A percentile compares a stretch with the other conserved stretches of the same genome.
phyloP scores from a whole-genome alignment of 2,329 filamentous ascomycete genomes.

The Fusarium sp. region DNA sequence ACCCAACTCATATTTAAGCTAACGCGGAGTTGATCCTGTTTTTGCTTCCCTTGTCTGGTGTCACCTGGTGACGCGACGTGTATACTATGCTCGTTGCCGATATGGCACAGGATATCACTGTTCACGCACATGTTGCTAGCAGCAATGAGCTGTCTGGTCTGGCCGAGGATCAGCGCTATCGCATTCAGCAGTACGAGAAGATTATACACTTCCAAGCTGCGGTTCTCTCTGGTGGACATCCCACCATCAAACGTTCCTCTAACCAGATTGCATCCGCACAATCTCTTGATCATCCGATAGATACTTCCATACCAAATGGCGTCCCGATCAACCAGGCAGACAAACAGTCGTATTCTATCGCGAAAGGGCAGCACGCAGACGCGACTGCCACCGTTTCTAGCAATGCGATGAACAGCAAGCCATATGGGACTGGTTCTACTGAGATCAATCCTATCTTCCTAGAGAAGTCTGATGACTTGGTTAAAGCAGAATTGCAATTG shows the following conservation, averaged over 20 bases:
- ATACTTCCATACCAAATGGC: conserved; percentile 38
- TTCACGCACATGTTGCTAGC: conserved; percentile 30
- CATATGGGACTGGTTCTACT: conserved; percentile 65
- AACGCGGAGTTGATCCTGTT: conserved; percentile 17
- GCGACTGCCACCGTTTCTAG: conserved; percentile 16
- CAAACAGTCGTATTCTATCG: conserved; percentile 53
- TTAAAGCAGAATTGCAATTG: conserved; percentile 83
- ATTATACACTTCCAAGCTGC: conserved; percentile 85
- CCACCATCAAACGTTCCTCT: conserved; percentile 68
- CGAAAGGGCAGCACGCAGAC: conserved; percentile 52
- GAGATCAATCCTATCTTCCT: conserved; percentile 86
- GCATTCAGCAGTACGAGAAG: conserved; percentile 79
- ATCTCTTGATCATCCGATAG: conserved; percentile 39
- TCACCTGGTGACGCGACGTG: conserved; percentile 41
- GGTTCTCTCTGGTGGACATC: conserved; percentile 81
- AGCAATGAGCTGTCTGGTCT: conserved; percentile 45
- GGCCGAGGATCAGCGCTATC: conserved; percentile 64
- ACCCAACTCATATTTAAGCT: conserved; percentile 19
- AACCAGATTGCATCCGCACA: conserved; percentile 51
- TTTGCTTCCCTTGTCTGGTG: conserved; percentile 18
- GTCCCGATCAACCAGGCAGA: conserved; percentile 36
- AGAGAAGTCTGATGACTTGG: conserved; percentile 86
- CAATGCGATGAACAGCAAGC: conserved; percentile 52
- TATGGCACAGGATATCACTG: conserved; percentile 48
- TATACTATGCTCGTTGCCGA: conserved; percentile 36